Evolutionary conservation across 768 basidiomycete genomes (phyloP).

Genomic region (Auriculariales sp.): DNA sequence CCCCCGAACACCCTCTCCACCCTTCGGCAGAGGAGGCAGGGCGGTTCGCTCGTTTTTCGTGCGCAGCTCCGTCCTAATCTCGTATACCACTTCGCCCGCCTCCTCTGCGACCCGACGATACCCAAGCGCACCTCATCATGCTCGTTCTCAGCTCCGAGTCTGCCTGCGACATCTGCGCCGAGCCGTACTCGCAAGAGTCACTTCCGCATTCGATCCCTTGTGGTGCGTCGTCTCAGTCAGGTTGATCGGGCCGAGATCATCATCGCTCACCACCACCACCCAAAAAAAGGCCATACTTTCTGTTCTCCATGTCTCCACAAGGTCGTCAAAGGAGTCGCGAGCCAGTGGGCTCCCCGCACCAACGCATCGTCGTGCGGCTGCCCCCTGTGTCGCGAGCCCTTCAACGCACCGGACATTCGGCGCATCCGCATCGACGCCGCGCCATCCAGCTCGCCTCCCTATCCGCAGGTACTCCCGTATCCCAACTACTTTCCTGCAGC

Average conservation of each 20-base stretch:
- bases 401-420: slow-evolving; percentile 50
- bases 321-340: slow-evolving; percentile 65
- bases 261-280: slow-evolving; percentile 7
- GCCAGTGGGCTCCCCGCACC: slow-evolving; percentile 50
- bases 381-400: slow-evolving; percentile 73
- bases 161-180: slow-evolving; percentile 81
- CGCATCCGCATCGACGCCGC: slow-evolving; percentile 69
- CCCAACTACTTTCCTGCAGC: too few species aligned
- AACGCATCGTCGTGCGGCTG: too few species aligned
- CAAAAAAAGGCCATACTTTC: slow-evolving; percentile 59
- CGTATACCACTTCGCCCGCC: too few species aligned
- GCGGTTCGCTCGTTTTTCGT: too few species aligned
- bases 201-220: slow-evolving; percentile 72
- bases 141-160: slow-evolving; percentile 71
- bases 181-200: slow-evolving; percentile 65
- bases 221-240: slow-evolving; percentile 33
- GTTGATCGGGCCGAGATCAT: slow-evolving; percentile 6
- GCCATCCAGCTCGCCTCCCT: slow-evolving; percentile 33
- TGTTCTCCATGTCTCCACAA: slow-evolving; percentile 64
- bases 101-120: too few species aligned
- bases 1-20: too few species aligned
- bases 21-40: too few species aligned
- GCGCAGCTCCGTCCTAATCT: too few species aligned
- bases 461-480: too few species aligned
- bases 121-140: too few species aligned